Evolutionary conservation across 371 early-diverging fungal species (phyloP).

Genomic region (Circinella minor): DNA sequence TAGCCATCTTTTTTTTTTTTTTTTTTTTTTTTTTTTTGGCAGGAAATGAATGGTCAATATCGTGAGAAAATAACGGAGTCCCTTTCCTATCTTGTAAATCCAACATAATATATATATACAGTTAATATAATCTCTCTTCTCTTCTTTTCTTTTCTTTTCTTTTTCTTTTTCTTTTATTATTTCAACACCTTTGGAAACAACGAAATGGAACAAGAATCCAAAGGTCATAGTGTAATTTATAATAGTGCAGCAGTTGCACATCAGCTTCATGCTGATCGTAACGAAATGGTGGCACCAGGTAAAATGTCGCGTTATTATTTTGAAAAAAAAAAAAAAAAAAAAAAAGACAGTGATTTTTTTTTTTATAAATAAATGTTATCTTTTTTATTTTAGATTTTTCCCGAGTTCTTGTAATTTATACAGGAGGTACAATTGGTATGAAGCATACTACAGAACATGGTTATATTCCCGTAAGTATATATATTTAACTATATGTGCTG

Average conservation of each 20-base stretch:
- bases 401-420: slow-evolving; percentile 89
- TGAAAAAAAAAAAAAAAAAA: too few species aligned
- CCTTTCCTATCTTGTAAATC: neutral
- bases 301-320: neutral
- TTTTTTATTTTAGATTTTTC: slow-evolving; percentile 62
- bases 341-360: too few species aligned
- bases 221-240: slow-evolving; percentile 18
- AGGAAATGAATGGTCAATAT: neutral
- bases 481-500: too few species aligned
- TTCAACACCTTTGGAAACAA: neutral
- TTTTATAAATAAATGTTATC: too few species aligned
- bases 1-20: too few species aligned
- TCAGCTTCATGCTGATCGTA: slow-evolving; percentile 50
- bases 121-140: neutral
- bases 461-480: slow-evolving; percentile 68
- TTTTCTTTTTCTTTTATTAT: neutral
- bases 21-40: too few species aligned
- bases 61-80: neutral
- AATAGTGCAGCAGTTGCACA: slow-evolving; percentile 54
- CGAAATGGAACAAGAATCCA: neutral
- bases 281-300: slow-evolving; percentile 59
- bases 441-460: slow-evolving; percentile 76
- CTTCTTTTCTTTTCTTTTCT: neutral
- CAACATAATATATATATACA: neutral
- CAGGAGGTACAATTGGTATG: slow-evolving; percentile 97